Evolutionary conservation across 78 protist genomes (phyloP), one percentile per base, ranked within the genome.

Genomic region (Ministeria vibrans): DNA sequence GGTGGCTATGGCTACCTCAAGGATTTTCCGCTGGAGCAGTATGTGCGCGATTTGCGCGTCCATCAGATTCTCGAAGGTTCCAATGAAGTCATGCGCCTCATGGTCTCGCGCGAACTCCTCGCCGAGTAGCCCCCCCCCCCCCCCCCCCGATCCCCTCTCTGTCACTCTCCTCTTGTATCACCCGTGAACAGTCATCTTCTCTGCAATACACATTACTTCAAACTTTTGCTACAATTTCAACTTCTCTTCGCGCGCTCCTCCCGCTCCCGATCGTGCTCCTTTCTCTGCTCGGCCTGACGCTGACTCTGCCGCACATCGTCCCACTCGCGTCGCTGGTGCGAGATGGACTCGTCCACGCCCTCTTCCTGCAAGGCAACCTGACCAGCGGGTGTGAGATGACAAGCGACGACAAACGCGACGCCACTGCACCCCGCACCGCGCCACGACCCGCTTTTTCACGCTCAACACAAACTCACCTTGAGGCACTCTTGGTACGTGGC

Each of bases 1-100:
- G 98, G 98, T 32, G 98, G 98, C 39, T 92, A 92, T 82, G 98
- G 98, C 18, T 95, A 95, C 81, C 84, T 93, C 27, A 84, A 88
- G 68, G 96, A 93, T 72, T 95, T 91, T 78, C 84, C 75, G 28
- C 77, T 70, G 39, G 94, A 95, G 71, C 81, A 93, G 73, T 91
- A 43, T 69, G 86, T 95, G 36, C 89, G 98, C 53, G 98, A 95
- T 77, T 25, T 78, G 30, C 88, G 98, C 27, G 98, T 95, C n/a
- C 95, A 95, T 77, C 86, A 90, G 72, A 95, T 95, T 63, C 77
- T 95, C 30, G 98, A 95, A 75, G 98, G 93, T 44, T 86, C 95
- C 59, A 88, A 86, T 76, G 92, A 91, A 79, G 79, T 91, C n/a
- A 91, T 91, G 95, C 59, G 83, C 30, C 4, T 86, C 38, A 83